phyloP scores from a whole-genome alignment of 1,284 basidiomycete species.

The Leccinum griseonigrum region DNA sequence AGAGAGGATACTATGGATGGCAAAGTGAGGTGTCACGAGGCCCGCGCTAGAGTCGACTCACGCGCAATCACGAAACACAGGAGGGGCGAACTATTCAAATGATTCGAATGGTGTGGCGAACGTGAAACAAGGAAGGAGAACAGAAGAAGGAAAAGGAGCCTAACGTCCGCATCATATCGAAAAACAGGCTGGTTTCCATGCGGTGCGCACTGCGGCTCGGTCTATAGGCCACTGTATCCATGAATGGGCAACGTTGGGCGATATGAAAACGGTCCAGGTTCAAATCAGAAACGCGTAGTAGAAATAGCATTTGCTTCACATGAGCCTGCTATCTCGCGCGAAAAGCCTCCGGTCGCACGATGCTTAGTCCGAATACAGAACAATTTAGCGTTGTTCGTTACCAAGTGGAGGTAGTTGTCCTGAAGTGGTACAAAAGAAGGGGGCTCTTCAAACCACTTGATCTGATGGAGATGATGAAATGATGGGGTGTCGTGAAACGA shows the following conservation, averaged over 20 bases:
- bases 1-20: conserved; percentile 14
- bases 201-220: conserved; percentile 8
- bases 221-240: conserved; percentile 14
- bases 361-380: conserved; percentile 13
- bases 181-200: conserved; percentile 18
- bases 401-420: conserved; percentile 24
- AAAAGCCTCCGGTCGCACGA: conserved; percentile 20
- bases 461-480: conserved; percentile 9
- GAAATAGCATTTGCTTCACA: conserved; percentile 25
- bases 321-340: conserved; percentile 16
- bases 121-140: conserved; percentile 4
- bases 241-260: conserved; percentile 19
- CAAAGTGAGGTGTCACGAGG: neutral
- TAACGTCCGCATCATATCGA: conserved; percentile 14
- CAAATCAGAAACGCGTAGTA: conserved; percentile 16
- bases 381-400: conserved; percentile 9
- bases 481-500: neutral
- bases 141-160: neutral
- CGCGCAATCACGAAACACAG: conserved; percentile 7
- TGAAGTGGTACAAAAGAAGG: conserved; percentile 1
- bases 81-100: neutral
- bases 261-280: conserved; percentile 23
- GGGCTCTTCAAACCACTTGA: neutral
- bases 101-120: neutral
- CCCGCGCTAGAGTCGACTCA: neutral